Base-by-base conservation (phyloP, 768 basidiomycete genomes). In the Tricholomella constricta region DNA sequence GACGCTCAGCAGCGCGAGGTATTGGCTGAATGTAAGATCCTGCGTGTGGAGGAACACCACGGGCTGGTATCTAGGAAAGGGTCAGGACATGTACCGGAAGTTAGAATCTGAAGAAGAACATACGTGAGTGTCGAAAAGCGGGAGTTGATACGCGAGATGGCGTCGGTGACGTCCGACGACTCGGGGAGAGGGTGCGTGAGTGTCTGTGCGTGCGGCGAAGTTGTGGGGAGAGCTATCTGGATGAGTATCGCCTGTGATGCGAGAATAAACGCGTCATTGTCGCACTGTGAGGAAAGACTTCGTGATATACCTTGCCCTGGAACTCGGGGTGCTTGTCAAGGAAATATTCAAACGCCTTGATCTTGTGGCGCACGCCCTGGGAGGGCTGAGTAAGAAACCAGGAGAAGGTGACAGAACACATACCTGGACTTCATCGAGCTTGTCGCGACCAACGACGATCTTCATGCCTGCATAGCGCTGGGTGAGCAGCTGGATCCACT, bases 401-500 rank as follows among this genome's bases (percentile, higher is more conserved):
- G n/a, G n/a, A n/a, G n/a, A n/a, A n/a, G n/a, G n/a, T n/a, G n/a
- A n/a, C n/a, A n/a, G n/a, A n/a, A n/a, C n/a, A n/a, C 67, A 19
- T 27, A 79, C 82, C 72, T 91, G 89, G 51, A 94, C 79, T 62
- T 89, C 89, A 64, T 95, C 92, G 25, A 95, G 78, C 69, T 95
- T 94, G 68, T 94, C 92, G 2, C 92, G 74, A 0, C 91, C 93
- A 0, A 95, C 92, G 44, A 94, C 81, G 62, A 94, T 77, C 72
- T 90, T 91, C 83, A 91, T 88, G 1, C 90, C 93, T 0, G 81
- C 78, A 62, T 94, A 95, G 0, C 91, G 83, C 68, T 91, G 88
- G 36, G 78, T 80, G n/a, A 95, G 74, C 2, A 85, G 78, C 32
- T 82, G 77, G 3, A 91, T 86, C 91, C 93, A 94, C 54, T 93